A percentile compares a stretch with the other conserved stretches of the same genome.
Evolutionary conservation across 2,329 filamentous ascomycete genomes (phyloP).

Genomic region (Hymenoscyphus infarciens): DNA sequence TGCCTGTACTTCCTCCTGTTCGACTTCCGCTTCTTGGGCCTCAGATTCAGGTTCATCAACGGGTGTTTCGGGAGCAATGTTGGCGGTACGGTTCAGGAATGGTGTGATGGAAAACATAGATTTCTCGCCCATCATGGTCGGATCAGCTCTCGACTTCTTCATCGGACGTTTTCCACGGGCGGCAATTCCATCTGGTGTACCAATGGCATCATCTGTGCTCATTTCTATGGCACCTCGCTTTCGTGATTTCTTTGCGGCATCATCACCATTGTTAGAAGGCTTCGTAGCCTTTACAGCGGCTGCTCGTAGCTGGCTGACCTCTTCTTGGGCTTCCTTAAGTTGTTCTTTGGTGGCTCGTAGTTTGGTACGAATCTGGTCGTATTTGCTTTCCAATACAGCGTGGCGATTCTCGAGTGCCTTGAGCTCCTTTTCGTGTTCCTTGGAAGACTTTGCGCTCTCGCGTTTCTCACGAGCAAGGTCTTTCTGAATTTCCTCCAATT

Average conservation of each 20-base stretch:
- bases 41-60: constrained; percentile 17
- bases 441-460: constrained; percentile 43
- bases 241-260: constrained; percentile 32
- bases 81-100: constrained; percentile 75
- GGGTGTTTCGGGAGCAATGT: constrained; percentile 44
- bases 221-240: constrained; percentile 43
- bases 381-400: constrained; percentile 64
- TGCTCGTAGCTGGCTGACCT: constrained; percentile 37
- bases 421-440: constrained; percentile 40
- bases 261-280: constrained; percentile 21
- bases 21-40: constrained; percentile 14
- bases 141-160: constrained; percentile 57
- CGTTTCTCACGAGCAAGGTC: constrained; percentile 40
- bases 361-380: constrained; percentile 48
- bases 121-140: constrained; percentile 71
- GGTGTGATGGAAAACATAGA: constrained; percentile 92
- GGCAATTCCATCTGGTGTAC: constrained; percentile 47
- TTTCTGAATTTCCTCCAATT: constrained; percentile 10
- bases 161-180: constrained; percentile 41
- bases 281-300: constrained; percentile 27
- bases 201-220: constrained; percentile 44
- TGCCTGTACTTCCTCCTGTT: constrained; percentile 6
- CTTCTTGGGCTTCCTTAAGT: constrained; percentile 61
- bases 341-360: constrained; percentile 67
- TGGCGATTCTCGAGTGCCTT: constrained; percentile 60